Percentiles rank a stretch among this genome's conserved stretches.
Conservation (phyloP, 1,139 yeast species). For the Kodamaea plutei region DNA sequence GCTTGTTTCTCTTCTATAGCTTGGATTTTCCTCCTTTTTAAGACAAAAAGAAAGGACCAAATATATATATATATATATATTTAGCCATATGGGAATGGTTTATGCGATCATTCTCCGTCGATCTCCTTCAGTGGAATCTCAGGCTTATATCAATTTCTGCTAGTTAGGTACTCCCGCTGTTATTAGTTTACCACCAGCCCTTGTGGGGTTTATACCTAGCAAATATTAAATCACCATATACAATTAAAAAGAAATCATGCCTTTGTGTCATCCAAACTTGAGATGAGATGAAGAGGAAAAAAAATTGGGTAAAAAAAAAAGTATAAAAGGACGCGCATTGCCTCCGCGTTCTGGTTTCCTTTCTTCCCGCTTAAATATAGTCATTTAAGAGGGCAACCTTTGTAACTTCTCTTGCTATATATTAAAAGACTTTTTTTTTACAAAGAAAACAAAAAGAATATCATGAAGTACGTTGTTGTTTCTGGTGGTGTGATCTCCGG, state of each 20-base stretch:
- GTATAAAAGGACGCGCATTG: conserved; percentile 13
- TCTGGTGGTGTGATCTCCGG: conserved; percentile 99
- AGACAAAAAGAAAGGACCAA: too few relatives aligned
- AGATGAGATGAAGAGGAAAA: conserved; percentile 5
- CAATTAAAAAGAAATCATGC: too few relatives aligned
- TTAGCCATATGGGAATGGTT: too few relatives aligned
- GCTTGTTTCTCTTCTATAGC: too few relatives aligned
- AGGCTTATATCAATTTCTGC: too few relatives aligned
- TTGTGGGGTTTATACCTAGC: conserved; percentile 29
- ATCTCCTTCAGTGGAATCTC: too few relatives aligned
- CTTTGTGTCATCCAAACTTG: too few relatives aligned
- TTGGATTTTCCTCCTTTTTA: too few relatives aligned
- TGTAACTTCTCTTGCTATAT: conserved; percentile 6
- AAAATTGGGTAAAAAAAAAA: conserved; percentile 6
- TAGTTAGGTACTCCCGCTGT: conserved; percentile 12
- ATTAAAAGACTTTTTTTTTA: conserved; percentile 1
- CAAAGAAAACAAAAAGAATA: conserved; percentile 1
- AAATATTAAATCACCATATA: too few relatives aligned
- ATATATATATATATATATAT: too few relatives aligned
- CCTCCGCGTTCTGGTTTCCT: conserved; percentile 13
- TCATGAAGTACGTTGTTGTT: conserved; percentile 97
- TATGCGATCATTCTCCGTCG: too few relatives aligned
- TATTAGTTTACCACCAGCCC: conserved; percentile 2
- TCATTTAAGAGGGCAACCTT: conserved; percentile 43
- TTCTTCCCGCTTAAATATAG: conserved; percentile 50